Conservation (phyloP, 2,329 filamentous ascomycete genomes). For the Bipolaris bicolor region DNA sequence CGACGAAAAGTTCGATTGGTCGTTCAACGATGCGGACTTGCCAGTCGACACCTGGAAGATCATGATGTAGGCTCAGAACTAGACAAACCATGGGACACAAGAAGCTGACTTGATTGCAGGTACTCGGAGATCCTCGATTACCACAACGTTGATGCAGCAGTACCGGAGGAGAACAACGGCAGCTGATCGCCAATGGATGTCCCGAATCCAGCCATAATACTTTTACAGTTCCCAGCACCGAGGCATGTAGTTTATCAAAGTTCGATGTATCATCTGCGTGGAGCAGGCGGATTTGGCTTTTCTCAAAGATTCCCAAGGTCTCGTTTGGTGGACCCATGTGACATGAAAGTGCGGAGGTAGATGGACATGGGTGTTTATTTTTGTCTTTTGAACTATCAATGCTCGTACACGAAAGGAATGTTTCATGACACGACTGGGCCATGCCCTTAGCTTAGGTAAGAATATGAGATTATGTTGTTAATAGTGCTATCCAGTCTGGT, state of each 20-base stretch:
- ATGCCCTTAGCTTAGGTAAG: conserved; percentile 18
- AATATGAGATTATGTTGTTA: conserved; percentile 21
- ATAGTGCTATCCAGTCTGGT: neutral
- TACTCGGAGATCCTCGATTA: conserved; percentile 99
- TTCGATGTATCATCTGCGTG: conserved; percentile 22
- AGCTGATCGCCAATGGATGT: conserved; percentile 28
- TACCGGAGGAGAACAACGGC: conserved; percentile 45
- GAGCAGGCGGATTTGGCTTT: conserved; percentile 21
- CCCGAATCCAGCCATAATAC: conserved; percentile 16
- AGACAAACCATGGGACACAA: neutral
- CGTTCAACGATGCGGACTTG: conserved; percentile 96
- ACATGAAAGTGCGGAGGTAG: conserved; percentile 23
- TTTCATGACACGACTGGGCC: conserved; percentile 11
- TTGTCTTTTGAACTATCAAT: conserved; percentile 21
- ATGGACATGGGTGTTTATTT: conserved; percentile 20
- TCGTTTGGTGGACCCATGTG: conserved; percentile 20
- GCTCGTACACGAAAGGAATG: conserved; percentile 18
- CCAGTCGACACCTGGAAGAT: conserved; percentile 99
- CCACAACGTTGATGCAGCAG: conserved; percentile 84
- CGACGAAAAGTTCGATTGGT: conserved; percentile 99
- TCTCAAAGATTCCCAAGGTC: conserved; percentile 26
- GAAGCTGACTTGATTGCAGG: conserved; percentile 59
- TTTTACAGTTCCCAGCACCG: conserved; percentile 20
- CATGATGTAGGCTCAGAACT: conserved; percentile 77
- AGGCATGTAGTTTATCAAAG: conserved; percentile 16